Conservation (phyloP, 805 yeast genomes). For the Sugiyamaella chiloensis region DNA sequence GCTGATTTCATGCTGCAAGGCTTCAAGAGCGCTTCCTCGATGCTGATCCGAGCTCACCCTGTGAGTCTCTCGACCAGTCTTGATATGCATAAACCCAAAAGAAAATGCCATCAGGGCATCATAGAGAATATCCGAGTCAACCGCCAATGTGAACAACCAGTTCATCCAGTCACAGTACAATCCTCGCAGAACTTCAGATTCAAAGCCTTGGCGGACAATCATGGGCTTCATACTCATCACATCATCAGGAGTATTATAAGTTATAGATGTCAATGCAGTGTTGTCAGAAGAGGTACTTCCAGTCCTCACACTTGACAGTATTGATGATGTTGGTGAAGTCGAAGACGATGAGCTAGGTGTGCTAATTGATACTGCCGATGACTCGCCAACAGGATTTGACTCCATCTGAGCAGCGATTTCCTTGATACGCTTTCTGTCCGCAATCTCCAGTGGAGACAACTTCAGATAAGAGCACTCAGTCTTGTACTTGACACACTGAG, state of each 20-base stretch:
- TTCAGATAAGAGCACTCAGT: constrained; percentile 48
- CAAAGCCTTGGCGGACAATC: constrained; percentile 28
- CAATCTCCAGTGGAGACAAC: constrained; percentile 46
- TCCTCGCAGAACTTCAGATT: constrained; percentile 25
- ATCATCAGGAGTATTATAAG: constrained; percentile 5
- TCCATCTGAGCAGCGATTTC: constrained; percentile 13
- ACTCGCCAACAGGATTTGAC: not conserved
- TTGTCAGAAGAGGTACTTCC: not conserved
- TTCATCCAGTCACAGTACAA: constrained; percentile 28
- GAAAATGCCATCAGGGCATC: constrained; percentile 30
- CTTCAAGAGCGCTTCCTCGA: constrained; percentile 25
- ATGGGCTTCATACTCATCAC: constrained; percentile 8
- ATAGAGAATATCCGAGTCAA: constrained; percentile 23
- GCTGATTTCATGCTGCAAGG: constrained; percentile 23
- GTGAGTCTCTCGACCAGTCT: constrained; percentile 17
- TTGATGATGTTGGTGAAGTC: constrained; percentile 2
- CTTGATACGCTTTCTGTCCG: constrained; percentile 24
- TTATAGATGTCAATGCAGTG: not conserved
- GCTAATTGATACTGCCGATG: not conserved
- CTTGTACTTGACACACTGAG: constrained; percentile 49
- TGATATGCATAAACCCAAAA: constrained; percentile 25
- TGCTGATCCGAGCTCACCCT: constrained; percentile 22
- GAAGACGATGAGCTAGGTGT: constrained; percentile 13
- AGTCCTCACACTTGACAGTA: not conserved
- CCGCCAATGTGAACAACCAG: constrained; percentile 22